Evolutionary conservation across 192 early-diverging fungal species (phyloP), one percentile per base, ranked within the genome.

Genomic region (Umbelopsis isabellina): DNA sequence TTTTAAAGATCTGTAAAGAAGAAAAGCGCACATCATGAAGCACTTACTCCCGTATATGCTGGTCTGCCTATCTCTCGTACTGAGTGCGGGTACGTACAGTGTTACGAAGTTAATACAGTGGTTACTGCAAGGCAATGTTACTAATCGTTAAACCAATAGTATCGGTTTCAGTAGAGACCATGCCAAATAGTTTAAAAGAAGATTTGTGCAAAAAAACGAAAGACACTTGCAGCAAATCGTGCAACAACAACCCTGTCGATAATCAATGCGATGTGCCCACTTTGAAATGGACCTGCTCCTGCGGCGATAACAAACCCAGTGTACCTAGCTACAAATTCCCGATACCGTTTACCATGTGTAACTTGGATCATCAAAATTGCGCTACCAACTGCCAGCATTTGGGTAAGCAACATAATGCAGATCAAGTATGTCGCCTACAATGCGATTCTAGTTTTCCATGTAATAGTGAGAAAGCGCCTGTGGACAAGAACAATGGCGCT

Each of bases 401-500:
- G 55, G 55, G 55, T 35, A 61, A 61, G 16, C 12, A 12, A 12
- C 21, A 61, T 30, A 30, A 61, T 18, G 27, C 13, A 15, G 27
- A 61, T 16, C 33, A 61, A 61, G 55, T 61, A 18, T 61, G 55
- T 16, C 25, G 30, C 0, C 30, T 27, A 35, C 55, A 61, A 16
- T 61, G 55, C 8, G 55, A 35, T n/a, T 61, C 27, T 15, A 61
- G 55, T 16, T 61, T 61, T 30, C 55, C 55, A 6, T 61, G 55
- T n/a, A 25, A 25, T 16, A 35, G 33, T 27, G 30, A 35, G 3
- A 35, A 61, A 33, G 55, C 55, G 12, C 30, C 55, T 8, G 16
- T 13, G 12, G 55, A 61, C 33, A 30, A 61, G 16, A 61, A 61
- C 30, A 61, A 61, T 61, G 55, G 55, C 6, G 55, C 55, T 18